Percentiles rank a stretch among this genome's conserved stretches.
These are phyloP conservation scores for Lichtheimia hyalospora DNA, from an alignment of 371 early-diverging fungal species.

Conservation along the genomic window DNA sequence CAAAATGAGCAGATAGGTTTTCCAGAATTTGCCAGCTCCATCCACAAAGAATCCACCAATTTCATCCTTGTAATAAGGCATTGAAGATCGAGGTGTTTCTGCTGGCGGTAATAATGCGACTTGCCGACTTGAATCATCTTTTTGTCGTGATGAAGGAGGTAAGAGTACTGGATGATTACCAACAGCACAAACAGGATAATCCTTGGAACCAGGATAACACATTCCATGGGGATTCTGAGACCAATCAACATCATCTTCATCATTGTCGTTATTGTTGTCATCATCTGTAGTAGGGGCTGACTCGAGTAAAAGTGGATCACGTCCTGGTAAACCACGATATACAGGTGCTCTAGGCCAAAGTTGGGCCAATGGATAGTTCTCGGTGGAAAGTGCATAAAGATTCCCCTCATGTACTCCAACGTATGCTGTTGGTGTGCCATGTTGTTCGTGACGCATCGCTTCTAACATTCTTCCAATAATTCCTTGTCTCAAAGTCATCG, in stretches of 20 bases:
- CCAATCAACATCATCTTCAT: no score
- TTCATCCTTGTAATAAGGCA: conserved; percentile 1
- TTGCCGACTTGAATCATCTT: no score
- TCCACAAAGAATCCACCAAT: conserved; percentile 28
- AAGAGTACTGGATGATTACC: conserved; percentile 1
- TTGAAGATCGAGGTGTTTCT: not conserved
- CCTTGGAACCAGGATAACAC: no score
- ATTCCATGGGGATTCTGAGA: no score
- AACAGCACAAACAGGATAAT: not conserved
- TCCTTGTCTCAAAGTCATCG: conserved; percentile 25
- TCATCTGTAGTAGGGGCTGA: conserved; percentile 1
- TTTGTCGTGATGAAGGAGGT: not conserved
- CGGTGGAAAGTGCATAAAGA: conserved; percentile 57
- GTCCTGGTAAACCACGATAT: conserved; percentile 6
- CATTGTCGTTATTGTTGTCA: conserved; percentile 24
- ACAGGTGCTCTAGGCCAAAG: conserved; percentile 42
- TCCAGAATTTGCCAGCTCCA: conserved; percentile 38
- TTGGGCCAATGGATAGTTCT: conserved; percentile 60
- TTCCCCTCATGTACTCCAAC: conserved; percentile 59
- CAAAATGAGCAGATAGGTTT: conserved; percentile 26
- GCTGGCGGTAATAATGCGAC: not conserved
- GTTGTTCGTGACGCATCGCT: conserved; percentile 4
- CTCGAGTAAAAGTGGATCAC: not conserved
- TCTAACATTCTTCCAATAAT: conserved; percentile 25
- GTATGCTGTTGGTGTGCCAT: conserved; percentile 34